Evolutionary conservation across 2,329 filamentous ascomycete species (phyloP).

Genomic region (Rhexocercosporidium sp.): DNA sequence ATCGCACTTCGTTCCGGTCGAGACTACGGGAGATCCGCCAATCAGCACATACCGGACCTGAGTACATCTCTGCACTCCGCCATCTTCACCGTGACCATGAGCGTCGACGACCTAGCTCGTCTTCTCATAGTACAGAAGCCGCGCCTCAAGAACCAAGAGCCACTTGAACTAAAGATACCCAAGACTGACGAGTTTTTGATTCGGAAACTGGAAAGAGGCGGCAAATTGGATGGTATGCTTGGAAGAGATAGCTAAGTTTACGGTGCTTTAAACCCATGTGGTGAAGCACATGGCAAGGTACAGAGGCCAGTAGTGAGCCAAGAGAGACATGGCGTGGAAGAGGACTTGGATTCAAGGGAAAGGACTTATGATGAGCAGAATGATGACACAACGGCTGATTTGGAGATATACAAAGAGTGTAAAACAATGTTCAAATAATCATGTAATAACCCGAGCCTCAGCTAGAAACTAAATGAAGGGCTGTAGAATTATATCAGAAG

Average conservation of each 20-base stretch:
- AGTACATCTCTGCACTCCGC: conserved; percentile 9
- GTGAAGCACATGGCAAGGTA: too few relatives aligned
- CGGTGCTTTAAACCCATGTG: too few relatives aligned
- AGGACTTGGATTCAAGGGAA: neutral
- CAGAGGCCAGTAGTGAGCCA: too few relatives aligned
- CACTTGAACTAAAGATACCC: neutral
- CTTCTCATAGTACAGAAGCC: neutral
- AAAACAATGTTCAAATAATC: neutral
- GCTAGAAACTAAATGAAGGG: too few relatives aligned
- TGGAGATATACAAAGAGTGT: neutral
- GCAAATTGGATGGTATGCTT: too few relatives aligned
- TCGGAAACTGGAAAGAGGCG: neutral
- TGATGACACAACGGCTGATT: neutral
- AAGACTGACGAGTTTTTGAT: neutral
- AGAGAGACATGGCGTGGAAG: neutral
- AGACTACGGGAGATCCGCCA: conserved; percentile 9
- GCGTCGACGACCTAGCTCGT: neutral
- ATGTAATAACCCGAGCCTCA: too few relatives aligned
- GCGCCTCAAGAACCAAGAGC: neutral
- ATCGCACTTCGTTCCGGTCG: conserved; percentile 6
- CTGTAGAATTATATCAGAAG: neutral
- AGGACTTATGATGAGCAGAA: neutral
- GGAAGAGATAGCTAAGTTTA: too few relatives aligned
- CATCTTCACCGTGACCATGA: conserved; percentile 11
- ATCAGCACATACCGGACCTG: conserved; percentile 3